Evolutionary conservation across 495 filamentous ascomycete species (phyloP), one percentile per base, ranked within the genome.

Genomic region (Echria macrotheca): DNA sequence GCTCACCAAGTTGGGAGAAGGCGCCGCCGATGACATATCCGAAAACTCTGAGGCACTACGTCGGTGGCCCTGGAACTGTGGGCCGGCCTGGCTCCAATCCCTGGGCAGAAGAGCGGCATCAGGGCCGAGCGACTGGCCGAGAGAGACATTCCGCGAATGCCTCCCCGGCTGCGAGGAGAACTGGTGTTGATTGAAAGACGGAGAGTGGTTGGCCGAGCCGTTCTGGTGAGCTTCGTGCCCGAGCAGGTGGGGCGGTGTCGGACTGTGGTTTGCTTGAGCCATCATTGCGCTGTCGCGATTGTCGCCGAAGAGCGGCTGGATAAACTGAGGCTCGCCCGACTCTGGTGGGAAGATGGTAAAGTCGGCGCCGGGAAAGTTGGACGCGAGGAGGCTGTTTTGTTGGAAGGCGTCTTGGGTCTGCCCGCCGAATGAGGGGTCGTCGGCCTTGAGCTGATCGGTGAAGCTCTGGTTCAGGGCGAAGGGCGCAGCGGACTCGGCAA

Each of bases 11-110:
- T 81, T 87, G 37, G 93, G 93, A 15, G 91, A 96, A 24, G 82
- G 81, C 7, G 83, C 78, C 1, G 80, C 85, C 15, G 89, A 94
- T 12, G 87, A 91, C 10, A 72, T 73, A 56, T 96, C 93, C 4
- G 91, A 96, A 56, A 86, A 87, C 61, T 96, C 93, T 5, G 91
- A 96, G 1, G 91, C 87, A 28, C 85, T 80, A 60, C 89, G 78
- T 46, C 90, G 80, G 64, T 96, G 90, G 5, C 72, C 69, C 47
- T 85, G 80, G 57, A 94, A 96, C 56, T 83, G 81, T 35, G 69
- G 69, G 46, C 79, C 80, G 28, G 72, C 76, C 87, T 87, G 91
- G 44, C 89, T 85, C 25, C 75, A 44, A 49, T 84, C 85, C 9
- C 74, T 76, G 26, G 80, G 81, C 49, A 83, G 70, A 58, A 83